phyloP scores from a whole-genome alignment of 306 rosid genomes.

The Acacia confusa region DNA sequence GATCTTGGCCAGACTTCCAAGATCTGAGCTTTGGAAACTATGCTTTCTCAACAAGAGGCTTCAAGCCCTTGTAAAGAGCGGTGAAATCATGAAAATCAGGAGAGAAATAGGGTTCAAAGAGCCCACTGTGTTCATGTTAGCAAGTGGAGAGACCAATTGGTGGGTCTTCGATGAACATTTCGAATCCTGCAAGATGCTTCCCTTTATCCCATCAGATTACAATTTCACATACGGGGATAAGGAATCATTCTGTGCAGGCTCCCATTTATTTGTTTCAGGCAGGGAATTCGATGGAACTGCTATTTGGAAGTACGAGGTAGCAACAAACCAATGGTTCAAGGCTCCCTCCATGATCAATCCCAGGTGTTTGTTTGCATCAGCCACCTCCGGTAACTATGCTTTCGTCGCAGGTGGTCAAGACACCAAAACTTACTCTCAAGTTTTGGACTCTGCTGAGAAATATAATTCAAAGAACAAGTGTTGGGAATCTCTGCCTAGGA shows the following conservation, averaged over 20 bases:
- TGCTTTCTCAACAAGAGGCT: constrained; percentile 54
- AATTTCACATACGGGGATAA: constrained; percentile 49
- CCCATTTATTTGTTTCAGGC: constrained; percentile 71
- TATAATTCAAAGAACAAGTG: constrained; percentile 50
- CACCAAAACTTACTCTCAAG: constrained; percentile 28
- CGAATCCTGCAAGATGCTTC: constrained; percentile 52
- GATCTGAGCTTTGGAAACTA: constrained; percentile 56
- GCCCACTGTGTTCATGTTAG: constrained; percentile 59
- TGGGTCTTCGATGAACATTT: constrained; percentile 54
- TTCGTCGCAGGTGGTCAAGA: constrained; percentile 80
- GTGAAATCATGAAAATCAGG: constrained; percentile 67
- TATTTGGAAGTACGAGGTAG: constrained; percentile 65
- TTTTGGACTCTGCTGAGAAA: constrained; percentile 55
- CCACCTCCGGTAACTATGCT: constrained; percentile 54
- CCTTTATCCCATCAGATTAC: constrained; percentile 58
- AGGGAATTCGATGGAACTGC: constrained; percentile 51
- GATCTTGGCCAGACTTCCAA: constrained; percentile 69
- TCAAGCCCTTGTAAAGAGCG: constrained; percentile 43
- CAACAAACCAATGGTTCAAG: constrained; percentile 58
- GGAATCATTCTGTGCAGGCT: constrained; percentile 73
- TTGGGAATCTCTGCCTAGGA: constrained; percentile 68
- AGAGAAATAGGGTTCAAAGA: constrained; percentile 57
- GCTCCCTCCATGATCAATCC: constrained; percentile 70
- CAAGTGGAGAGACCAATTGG: constrained; percentile 67
- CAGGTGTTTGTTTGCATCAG: constrained; percentile 69